A percentile compares a stretch with the other conserved stretches of the same genome.
These are phyloP conservation scores for Lactarius sanguifluus DNA, from an alignment of 768 basidiomycete genomes.

Conservation along the genomic window DNA sequence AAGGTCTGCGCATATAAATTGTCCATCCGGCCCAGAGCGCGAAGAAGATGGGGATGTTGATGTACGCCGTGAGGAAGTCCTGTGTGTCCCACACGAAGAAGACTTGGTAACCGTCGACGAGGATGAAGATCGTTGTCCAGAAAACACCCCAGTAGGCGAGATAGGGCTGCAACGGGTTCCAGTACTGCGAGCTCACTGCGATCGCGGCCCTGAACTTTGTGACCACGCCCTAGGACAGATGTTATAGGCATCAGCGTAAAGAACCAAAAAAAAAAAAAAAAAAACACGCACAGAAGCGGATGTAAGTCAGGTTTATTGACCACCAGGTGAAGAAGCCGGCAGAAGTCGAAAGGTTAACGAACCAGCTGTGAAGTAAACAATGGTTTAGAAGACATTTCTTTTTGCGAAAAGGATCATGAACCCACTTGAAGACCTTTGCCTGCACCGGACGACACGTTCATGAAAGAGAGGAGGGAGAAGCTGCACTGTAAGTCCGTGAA, in stretches of 20 bases:
- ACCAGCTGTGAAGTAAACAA: slow-evolving; percentile 48
- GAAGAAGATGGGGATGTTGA: slow-evolving; percentile 45
- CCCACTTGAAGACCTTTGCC: slow-evolving; percentile 57
- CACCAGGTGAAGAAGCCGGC: slow-evolving; percentile 71
- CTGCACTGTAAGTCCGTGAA: slow-evolving; percentile 33
- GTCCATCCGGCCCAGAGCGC: slow-evolving; percentile 47
- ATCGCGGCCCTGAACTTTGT: slow-evolving; percentile 63
- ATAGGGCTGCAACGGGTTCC: slow-evolving; percentile 62
- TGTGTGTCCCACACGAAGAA: slow-evolving; percentile 63
- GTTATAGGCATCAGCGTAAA: slow-evolving; percentile 1
- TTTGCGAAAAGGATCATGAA: slow-evolving; percentile 15
- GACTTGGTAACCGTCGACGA: slow-evolving; percentile 54
- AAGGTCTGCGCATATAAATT: slow-evolving; percentile 39
- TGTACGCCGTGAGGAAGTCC: slow-evolving; percentile 50
- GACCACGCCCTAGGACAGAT: slow-evolving; percentile 50
- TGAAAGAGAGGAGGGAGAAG: slow-evolving; percentile 57
- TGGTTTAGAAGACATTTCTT: not conserved
- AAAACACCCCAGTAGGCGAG: slow-evolving; percentile 68
- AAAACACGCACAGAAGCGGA: slow-evolving; percentile 58
- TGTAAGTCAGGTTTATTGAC: slow-evolving; percentile 67
- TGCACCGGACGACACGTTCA: slow-evolving; percentile 59
- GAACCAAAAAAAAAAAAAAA: not conserved
- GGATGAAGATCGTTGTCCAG: slow-evolving; percentile 62
- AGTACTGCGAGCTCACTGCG: slow-evolving; percentile 61
- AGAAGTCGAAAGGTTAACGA: slow-evolving; percentile 65